Percentiles rank a stretch among this genome's conserved stretches.
Conservation (phyloP, 179 eudicot species). For the Beta corolliflora region DNA sequence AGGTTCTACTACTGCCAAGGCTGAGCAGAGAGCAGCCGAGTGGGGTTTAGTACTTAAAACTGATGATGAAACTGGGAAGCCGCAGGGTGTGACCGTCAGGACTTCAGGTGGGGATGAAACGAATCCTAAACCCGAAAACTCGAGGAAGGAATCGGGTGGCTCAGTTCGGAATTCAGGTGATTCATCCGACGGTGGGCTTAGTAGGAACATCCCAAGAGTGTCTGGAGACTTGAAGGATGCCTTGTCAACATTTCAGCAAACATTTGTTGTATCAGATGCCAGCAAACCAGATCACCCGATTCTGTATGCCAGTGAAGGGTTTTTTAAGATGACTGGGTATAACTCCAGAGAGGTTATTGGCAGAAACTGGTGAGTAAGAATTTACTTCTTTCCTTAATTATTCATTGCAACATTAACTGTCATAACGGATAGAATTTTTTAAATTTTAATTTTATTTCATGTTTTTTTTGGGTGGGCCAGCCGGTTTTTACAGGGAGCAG, state of each 20-base stretch:
- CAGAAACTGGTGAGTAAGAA: conserved; percentile 58
- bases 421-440: not conserved
- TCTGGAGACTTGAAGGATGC: conserved; percentile 92
- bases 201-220: conserved; percentile 54
- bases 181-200: conserved; percentile 67
- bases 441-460: not conserved
- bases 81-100: conserved; percentile 75
- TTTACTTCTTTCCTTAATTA: not conserved
- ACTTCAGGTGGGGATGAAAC: conserved; percentile 73
- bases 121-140: conserved; percentile 34
- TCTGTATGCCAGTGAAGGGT: conserved; percentile 95
- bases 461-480: conserved; percentile 34
- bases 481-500: conserved; percentile 88
- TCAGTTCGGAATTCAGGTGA: conserved; percentile 83
- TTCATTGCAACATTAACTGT: conserved; percentile 13
- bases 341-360: conserved; percentile 87
- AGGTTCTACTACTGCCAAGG: conserved; percentile 35
- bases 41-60: conserved; percentile 92
- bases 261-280: conserved; percentile 96
- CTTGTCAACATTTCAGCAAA: conserved; percentile 86
- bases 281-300: conserved; percentile 81
- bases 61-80: conserved; percentile 79
- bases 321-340: conserved; percentile 96
- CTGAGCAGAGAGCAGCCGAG: conserved; percentile 91
- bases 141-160: conserved; percentile 71